Evolutionary conservation across 2,329 filamentous ascomycete genomes (phyloP).

Genomic region (Pseudogymnoascus sp.): DNA sequence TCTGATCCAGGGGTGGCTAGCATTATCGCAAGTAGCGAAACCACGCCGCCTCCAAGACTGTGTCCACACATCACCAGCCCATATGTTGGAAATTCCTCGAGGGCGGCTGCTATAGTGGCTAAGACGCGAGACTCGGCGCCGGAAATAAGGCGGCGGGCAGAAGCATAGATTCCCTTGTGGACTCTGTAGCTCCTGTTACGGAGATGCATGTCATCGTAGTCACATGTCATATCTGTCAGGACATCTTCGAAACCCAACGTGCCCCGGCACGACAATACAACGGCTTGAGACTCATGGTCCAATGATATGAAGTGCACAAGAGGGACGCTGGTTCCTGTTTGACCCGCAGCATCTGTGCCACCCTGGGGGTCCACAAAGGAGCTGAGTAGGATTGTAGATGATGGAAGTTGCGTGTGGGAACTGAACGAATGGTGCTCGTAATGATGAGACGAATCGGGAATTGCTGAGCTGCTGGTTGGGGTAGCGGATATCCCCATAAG

Average conservation of each 20-base stretch:
- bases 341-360: slow-evolving; percentile 40
- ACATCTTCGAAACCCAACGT: slow-evolving; percentile 50
- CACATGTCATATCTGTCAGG: slow-evolving; percentile 48
- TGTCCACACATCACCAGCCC: slow-evolving; percentile 48
- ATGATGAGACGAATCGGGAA: slow-evolving; percentile 32
- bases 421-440: slow-evolving; percentile 55
- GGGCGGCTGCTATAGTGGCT: slow-evolving; percentile 41
- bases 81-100: slow-evolving; percentile 46
- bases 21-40: slow-evolving; percentile 45
- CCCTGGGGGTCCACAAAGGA: slow-evolving; percentile 48
- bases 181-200: slow-evolving; percentile 44
- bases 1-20: slow-evolving; percentile 40
- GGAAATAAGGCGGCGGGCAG: slow-evolving; percentile 41
- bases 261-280: slow-evolving; percentile 45
- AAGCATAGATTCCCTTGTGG: slow-evolving; percentile 48
- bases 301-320: slow-evolving; percentile 49
- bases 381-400: slow-evolving; percentile 47
- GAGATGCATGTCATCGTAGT: slow-evolving; percentile 42
- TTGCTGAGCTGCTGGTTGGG: slow-evolving; percentile 31
- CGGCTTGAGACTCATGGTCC: slow-evolving; percentile 47
- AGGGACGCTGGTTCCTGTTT: slow-evolving; percentile 43
- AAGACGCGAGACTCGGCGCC: slow-evolving; percentile 42
- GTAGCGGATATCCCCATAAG: slow-evolving; percentile 52
- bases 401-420: slow-evolving; percentile 49
- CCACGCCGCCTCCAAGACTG: slow-evolving; percentile 46